A percentile compares a stretch with the other conserved stretches of the same genome.
phyloP scores from a whole-genome alignment of 2,329 filamentous ascomycete genomes.

The Teratosphaeria nubilosa region DNA sequence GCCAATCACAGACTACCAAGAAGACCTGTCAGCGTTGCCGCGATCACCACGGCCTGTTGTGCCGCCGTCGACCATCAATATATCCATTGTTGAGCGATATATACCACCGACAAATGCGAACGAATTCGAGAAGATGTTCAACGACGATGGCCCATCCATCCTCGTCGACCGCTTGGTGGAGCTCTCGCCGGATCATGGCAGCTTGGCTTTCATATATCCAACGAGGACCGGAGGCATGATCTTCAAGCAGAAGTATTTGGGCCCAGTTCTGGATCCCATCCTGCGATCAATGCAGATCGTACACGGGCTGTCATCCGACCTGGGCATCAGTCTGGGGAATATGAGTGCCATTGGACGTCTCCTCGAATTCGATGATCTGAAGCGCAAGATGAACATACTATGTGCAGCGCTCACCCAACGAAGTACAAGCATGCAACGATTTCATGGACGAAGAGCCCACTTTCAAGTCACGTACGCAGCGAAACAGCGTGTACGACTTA shows the following conservation, averaged over 20 bases:
- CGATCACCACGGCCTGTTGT: conserved; percentile 48
- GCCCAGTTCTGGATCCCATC: conserved; percentile 51
- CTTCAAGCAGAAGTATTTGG: conserved; percentile 51
- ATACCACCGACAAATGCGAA: conserved; percentile 51
- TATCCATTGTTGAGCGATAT: conserved; percentile 54
- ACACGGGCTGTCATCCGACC: conserved; percentile 47
- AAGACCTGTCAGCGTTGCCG: conserved; percentile 40
- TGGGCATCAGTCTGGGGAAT: conserved; percentile 44
- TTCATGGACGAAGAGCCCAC: conserved; percentile 23
- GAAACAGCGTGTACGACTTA: conserved; percentile 41
- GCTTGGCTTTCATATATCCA: conserved; percentile 53
- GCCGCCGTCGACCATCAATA: conserved; percentile 48
- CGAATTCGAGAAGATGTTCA: conserved; percentile 52
- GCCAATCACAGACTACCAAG: conserved; percentile 48
- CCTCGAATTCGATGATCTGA: conserved; percentile 40
- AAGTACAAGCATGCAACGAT: conserved; percentile 19
- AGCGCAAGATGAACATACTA: conserved; percentile 13
- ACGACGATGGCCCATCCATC: conserved; percentile 43
- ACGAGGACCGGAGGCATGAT: conserved; percentile 47
- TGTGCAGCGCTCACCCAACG: conserved; percentile 18
- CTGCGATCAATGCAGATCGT: conserved; percentile 50
- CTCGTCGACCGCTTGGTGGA: conserved; percentile 52
- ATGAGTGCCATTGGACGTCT: conserved; percentile 46
- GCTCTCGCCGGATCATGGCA: conserved; percentile 46
- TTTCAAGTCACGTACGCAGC: conserved; percentile 39